A percentile compares a stretch with the other conserved stretches of the same genome.
Conservation (phyloP, 345 rosid species). For the Bruguiera gymnorhiza region DNA sequence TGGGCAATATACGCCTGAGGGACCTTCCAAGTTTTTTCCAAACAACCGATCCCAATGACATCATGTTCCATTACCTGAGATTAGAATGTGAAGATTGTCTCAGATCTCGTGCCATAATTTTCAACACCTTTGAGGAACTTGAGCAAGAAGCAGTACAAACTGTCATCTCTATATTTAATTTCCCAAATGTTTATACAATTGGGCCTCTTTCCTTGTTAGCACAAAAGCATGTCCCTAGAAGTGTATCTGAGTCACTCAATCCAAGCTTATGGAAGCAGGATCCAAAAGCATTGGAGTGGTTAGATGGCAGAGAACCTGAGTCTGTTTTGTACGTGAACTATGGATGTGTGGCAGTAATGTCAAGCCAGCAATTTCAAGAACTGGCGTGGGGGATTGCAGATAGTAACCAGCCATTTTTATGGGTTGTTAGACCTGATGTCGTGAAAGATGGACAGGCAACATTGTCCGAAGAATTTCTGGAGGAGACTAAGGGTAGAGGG, state of each 20-base stretch:
- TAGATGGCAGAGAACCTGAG: slow-evolving; percentile 10
- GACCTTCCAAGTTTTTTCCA: slow-evolving; percentile 19
- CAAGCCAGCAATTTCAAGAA: slow-evolving; percentile 12
- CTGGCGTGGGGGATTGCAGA: slow-evolving; percentile 20
- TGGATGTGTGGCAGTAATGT: slow-evolving; percentile 11
- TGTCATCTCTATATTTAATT: slow-evolving; percentile 5
- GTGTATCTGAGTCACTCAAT: background rate
- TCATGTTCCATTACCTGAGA: slow-evolving; percentile 17
- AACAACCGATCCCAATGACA: slow-evolving; percentile 11
- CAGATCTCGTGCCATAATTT: background rate
- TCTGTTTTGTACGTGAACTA: slow-evolving; percentile 23
- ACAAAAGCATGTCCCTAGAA: background rate
- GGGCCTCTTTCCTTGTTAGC: slow-evolving; percentile 19
- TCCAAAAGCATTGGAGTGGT: slow-evolving; percentile 12
- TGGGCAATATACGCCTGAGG: slow-evolving; percentile 18
- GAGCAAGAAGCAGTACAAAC: slow-evolving; percentile 1
- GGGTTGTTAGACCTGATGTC: slow-evolving; percentile 15
- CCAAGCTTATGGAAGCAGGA: slow-evolving; percentile 26
- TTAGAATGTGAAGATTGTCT: slow-evolving; percentile 9
- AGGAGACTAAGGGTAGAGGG: background rate
- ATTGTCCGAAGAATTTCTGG: slow-evolving; percentile 11
- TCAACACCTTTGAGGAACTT: slow-evolving; percentile 16
- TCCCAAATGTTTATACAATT: slow-evolving; percentile 14
- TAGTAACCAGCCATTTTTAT: slow-evolving; percentile 19
- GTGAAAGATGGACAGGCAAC: slow-evolving; percentile 2